A percentile compares a stretch with the other conserved stretches of the same genome.
Evolutionary conservation across 352 stramenopile genomes (phyloP).

Genomic region (Phytophthora tubulina): DNA sequence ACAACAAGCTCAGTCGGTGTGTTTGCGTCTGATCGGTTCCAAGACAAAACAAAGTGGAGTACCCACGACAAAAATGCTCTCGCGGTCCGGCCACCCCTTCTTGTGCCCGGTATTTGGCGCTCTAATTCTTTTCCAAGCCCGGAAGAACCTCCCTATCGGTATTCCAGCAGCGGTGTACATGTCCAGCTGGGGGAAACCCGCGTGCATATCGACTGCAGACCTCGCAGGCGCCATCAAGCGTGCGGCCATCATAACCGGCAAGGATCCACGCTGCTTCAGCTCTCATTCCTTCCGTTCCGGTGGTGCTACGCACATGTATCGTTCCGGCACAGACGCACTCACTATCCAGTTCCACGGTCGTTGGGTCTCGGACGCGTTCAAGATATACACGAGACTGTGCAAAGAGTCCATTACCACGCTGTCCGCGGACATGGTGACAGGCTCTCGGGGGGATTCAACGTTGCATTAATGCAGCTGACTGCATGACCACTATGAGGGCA

Average conservation of each 20-base stretch:
- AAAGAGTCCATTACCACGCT: slow-evolving; percentile 15
- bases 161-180: slow-evolving; percentile 17
- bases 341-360: slow-evolving; percentile 21
- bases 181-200: neutral
- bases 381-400: slow-evolving; percentile 17
- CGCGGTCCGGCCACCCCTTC: slow-evolving; percentile 16
- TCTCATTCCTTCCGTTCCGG: slow-evolving; percentile 10
- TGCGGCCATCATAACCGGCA: neutral
- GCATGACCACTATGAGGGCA: slow-evolving; percentile 17
- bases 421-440: slow-evolving; percentile 5
- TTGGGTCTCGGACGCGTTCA: slow-evolving; percentile 15
- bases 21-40: slow-evolving; percentile 2
- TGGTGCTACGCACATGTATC: slow-evolving; percentile 11
- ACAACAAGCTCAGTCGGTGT: slow-evolving; percentile 1
- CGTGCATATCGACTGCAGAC: slow-evolving; percentile 13
- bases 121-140: slow-evolving; percentile 8
- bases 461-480: slow-evolving; percentile 14
- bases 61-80: slow-evolving; percentile 13
- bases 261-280: slow-evolving; percentile 11
- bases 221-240: slow-evolving; percentile 11
- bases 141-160: neutral
- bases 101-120: slow-evolving; percentile 15
- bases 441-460: slow-evolving; percentile 6
- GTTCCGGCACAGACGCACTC: slow-evolving; percentile 11
- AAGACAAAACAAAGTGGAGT: slow-evolving; percentile 18